Evolutionary conservation across 1,139 yeast genomes (phyloP), one percentile per base, ranked within the genome.

Genomic region (Candida tropicalis): DNA sequence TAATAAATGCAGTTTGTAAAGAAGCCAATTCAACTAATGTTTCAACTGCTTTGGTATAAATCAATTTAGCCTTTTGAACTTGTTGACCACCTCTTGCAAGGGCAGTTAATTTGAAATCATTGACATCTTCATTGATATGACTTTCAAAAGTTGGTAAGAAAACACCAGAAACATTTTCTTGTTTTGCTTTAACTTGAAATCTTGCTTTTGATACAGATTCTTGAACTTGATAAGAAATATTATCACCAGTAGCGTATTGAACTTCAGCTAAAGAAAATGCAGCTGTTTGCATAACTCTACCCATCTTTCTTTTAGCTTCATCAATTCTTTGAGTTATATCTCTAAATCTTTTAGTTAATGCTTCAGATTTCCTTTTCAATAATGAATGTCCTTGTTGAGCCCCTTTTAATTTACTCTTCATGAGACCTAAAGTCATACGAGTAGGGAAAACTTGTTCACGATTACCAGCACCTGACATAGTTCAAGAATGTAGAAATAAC

Each of bases 11-110:
- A 3, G 99, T 93, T 65, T 87, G 95, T 59, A 93, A 75, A 9
- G 97, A 89, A 0, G 99, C 99, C 57, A 93, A 77, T 62, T 90
- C 97, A 39, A 93, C 97, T 54, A 93, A 77, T 0, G 98, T 90
- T 65, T 93, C 98, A 16, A 93, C 98, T 7, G 97, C 97, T 59
- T 86, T 88, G 27, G 97, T 84, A 65, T 93, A 93, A 31, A 93
- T 96, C 55, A 80, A 79, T 65, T 91, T 90, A 43, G 98, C 98
- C 66, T 85, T 87, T 66, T 88, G 97, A 43, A 93, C 96, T 65
- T 93, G 99, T 66, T 93, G 99, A 50, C 99, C 98, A 66, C 99
- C 99, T 62, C 98, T 81, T 41, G 99, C 99, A 56, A 93, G 76
- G 51, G 99, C 99, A 8, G 98, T 93, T 81, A 93, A 75, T 63